These are phyloP conservation scores for Boechera divaricarpa DNA, from an alignment of 345 rosid species.

Conservation along the genomic window DNA sequence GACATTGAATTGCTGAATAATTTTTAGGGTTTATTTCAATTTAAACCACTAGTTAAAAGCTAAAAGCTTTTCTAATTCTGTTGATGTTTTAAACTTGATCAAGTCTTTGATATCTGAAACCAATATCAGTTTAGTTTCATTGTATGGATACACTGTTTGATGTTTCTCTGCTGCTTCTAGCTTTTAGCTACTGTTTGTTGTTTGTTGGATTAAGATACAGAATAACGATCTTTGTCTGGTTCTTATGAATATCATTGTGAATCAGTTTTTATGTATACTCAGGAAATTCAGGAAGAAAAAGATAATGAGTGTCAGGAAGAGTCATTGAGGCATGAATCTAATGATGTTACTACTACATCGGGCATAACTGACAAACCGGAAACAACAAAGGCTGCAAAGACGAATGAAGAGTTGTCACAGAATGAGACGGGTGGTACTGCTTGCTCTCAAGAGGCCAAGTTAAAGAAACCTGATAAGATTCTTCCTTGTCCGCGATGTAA, in stretches of 20 bases:
- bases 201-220: conserved; percentile 7
- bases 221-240: neutral
- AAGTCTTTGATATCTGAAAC: neutral
- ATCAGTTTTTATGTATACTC: conserved; percentile 1
- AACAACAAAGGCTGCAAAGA: conserved; percentile 36
- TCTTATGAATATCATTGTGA: conserved; percentile 5
- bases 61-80: neutral
- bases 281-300: conserved; percentile 53
- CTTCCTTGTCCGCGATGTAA: conserved; percentile 92
- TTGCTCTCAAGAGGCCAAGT: conserved; percentile 57
- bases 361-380: conserved; percentile 38
- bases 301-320: conserved; percentile 47
- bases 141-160: neutral
- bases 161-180: conserved; percentile 16
- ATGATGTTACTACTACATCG: conserved; percentile 33
- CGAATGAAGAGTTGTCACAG: conserved; percentile 55
- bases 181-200: neutral
- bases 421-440: conserved; percentile 47
- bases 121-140: neutral
- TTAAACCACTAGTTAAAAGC: neutral
- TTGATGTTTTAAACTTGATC: neutral
- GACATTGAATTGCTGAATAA: neutral
- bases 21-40: conserved; percentile 33
- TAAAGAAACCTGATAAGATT: conserved; percentile 87
- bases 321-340: conserved; percentile 37